A percentile compares a stretch with the other conserved stretches of the same genome.
Conservation (phyloP, 1,139 yeast genomes). For the Scheffersomyces insectosa region DNA sequence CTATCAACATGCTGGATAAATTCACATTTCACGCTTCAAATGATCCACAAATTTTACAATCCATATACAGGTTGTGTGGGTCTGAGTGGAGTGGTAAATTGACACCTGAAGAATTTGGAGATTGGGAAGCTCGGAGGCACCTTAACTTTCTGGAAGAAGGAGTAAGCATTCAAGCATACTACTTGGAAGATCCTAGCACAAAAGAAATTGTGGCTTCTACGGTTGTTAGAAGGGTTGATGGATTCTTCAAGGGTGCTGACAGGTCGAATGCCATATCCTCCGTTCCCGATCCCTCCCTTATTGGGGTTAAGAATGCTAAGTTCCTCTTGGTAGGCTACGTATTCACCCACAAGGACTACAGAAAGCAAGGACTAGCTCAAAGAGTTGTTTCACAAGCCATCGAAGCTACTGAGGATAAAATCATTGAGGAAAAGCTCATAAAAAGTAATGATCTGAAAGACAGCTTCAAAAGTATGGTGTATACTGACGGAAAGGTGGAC, state of each 20-base stretch:
- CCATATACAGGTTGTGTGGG: slow-evolving; percentile 28
- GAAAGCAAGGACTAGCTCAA: slow-evolving; percentile 34
- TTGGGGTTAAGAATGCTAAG: slow-evolving; percentile 35
- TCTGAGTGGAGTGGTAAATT: slow-evolving; percentile 31
- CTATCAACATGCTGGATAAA: background rate
- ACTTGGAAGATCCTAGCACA: slow-evolving; percentile 26
- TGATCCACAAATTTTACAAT: slow-evolving; percentile 27
- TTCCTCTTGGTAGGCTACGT: slow-evolving; percentile 31
- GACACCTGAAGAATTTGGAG: slow-evolving; percentile 28
- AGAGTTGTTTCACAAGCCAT: slow-evolving; percentile 30
- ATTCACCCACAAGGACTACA: slow-evolving; percentile 26
- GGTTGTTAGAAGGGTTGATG: slow-evolving; percentile 26
- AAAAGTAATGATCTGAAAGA: slow-evolving; percentile 24
- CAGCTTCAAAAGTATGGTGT: slow-evolving; percentile 35
- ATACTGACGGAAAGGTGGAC: slow-evolving; percentile 30
- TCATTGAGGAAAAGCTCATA: slow-evolving; percentile 26
- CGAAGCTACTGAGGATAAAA: slow-evolving; percentile 30
- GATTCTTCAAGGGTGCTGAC: slow-evolving; percentile 34
- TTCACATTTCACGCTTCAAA: slow-evolving; percentile 21
- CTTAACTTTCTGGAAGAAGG: slow-evolving; percentile 15
- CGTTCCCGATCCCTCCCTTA: slow-evolving; percentile 32
- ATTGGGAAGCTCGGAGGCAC: slow-evolving; percentile 17
- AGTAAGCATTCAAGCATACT: slow-evolving; percentile 21
- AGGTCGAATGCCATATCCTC: slow-evolving; percentile 28
- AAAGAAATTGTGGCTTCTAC: slow-evolving; percentile 29